Evolutionary conservation across 306 rosid genomes (phyloP).

Genomic region (Cucurbita ficifolia): DNA sequence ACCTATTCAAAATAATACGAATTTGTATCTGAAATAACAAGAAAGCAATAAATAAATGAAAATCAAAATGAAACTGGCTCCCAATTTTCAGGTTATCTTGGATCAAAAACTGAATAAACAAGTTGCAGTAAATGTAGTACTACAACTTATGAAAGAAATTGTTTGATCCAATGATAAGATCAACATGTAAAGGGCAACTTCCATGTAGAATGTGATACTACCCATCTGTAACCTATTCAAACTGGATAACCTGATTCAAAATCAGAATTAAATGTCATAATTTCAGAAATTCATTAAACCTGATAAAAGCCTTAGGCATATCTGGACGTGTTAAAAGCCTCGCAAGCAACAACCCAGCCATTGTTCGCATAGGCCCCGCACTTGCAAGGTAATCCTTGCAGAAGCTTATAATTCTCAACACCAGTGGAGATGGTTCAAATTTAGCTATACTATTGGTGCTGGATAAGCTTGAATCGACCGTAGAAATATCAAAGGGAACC

Average conservation of each 20-base stretch:
- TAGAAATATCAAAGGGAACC: conserved; percentile 90
- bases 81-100: background rate
- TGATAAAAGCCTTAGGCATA: conserved; percentile 77
- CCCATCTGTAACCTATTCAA: background rate
- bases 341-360: conserved; percentile 77
- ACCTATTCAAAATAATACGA: background rate
- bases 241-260: background rate
- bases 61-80: background rate
- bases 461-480: conserved; percentile 70
- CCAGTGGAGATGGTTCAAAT: conserved; percentile 60
- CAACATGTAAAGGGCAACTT: background rate
- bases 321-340: conserved; percentile 91
- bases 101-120: background rate
- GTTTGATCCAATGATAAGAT: background rate
- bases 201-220: background rate
- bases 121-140: background rate
- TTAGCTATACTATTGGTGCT: conserved; percentile 26
- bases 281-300: conserved; percentile 19
- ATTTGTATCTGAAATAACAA: background rate
- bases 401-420: conserved; percentile 62
- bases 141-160: background rate
- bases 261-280: background rate
- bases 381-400: conserved; percentile 76
- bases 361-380: conserved; percentile 81
- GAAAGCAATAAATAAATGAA: background rate